Evolutionary conservation across 768 basidiomycete genomes (phyloP).

Genomic region (Mycena rosella): DNA sequence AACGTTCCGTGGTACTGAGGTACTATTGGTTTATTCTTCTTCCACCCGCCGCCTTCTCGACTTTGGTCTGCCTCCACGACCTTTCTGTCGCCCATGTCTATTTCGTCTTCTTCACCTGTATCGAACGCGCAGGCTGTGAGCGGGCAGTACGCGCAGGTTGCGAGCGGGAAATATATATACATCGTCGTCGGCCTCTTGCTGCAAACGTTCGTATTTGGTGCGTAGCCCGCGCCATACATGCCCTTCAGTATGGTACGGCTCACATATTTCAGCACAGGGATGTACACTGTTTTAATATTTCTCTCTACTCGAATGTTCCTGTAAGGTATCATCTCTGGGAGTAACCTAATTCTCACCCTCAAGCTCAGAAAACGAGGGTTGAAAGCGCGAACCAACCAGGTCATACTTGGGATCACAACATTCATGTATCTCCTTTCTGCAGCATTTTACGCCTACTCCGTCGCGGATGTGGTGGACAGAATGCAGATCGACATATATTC

Average conservation of each 20-base stretch:
- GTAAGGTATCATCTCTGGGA: background rate
- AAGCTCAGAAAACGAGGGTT: conserved; percentile 12
- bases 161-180: background rate
- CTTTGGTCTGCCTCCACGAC: too few species aligned
- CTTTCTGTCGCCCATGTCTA: background rate
- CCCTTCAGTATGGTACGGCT: background rate
- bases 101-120: background rate
- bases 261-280: background rate
- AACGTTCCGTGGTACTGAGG: too few species aligned
- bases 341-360: background rate
- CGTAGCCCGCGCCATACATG: background rate
- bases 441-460: conserved; percentile 9
- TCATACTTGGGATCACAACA: conserved; percentile 14
- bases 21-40: too few species aligned
- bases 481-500: background rate
- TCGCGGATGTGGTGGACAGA: conserved; percentile 6
- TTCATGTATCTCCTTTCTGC: conserved; percentile 23
- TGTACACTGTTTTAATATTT: background rate
- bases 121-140: background rate
- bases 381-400: conserved; percentile 1
- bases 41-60: background rate
- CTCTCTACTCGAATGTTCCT: background rate
- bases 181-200: background rate
- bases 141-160: background rate
- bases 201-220: background rate